Evolutionary conservation across 148 eudicot species (phyloP), one percentile per base, ranked within the genome.

Genomic region (Tetragonia tetragonoides): DNA sequence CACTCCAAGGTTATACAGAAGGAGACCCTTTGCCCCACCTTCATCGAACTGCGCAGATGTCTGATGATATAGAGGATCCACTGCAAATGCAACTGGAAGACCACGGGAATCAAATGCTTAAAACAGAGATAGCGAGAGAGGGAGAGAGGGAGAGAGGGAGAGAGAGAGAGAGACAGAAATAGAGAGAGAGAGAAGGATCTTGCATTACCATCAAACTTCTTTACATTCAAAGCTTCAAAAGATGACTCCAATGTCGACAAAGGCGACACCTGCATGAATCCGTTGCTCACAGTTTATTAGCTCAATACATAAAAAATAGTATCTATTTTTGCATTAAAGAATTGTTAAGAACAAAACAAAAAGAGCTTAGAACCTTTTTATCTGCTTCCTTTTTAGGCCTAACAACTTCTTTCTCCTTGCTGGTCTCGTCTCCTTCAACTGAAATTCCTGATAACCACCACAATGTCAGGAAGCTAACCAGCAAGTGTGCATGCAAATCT

Each of bases 11-110:
- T 90, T 92, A 79, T 92, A 84, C 89, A 92, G 70, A 57, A 92
- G 80, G 71, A 92, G 86, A 81, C 93, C 97, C 89, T 90, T 92
- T 49, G 97, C 92, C 75, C 97, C 97, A 66, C 97, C 97, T 86
- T 92, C 93, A 85, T 92, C 97, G 85, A 90, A 92, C 83, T 92
- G 93, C n/a, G 93, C 89, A 67, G 97, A 87, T 77, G 92, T 92
- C 83, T 92, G 97, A 74, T 87, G 97, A 75, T 90, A 90, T 68
- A 92, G 92, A 79, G 97, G 97, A 81, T 92, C 97, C 69, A 92
- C 92, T 18, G 87, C 90, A 84, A 92, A 92, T 77, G 90, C 97
- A 84, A 81, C 97, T 92, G 77, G 66, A 72, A 70, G 75, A 75
- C 9, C 75, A 53, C 23, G 46, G 14, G 1, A 75, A 3, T 14